Conservation (phyloP, 2,329 filamentous ascomycete genomes). For the Parastagonospora nodorum region DNA sequence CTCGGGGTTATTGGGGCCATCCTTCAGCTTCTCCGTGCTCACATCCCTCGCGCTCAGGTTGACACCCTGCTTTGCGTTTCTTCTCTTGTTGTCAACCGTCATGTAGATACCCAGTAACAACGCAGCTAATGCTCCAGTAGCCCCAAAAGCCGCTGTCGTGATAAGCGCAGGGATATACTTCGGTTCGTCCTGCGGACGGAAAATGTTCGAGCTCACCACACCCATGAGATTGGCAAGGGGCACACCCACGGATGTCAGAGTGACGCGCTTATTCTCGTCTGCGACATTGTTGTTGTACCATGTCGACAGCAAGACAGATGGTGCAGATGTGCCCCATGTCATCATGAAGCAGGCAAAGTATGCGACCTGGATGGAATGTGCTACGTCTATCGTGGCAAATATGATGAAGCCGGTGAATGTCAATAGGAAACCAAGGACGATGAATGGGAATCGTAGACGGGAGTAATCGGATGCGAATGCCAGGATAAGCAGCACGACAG, state of each 20-base stretch:
- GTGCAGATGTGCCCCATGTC: conserved; percentile 78
- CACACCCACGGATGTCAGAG: conserved; percentile 73
- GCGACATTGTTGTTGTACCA: conserved; percentile 87
- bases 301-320: conserved; percentile 69
- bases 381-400: conserved; percentile 71
- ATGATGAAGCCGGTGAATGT: conserved; percentile 81
- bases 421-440: conserved; percentile 73
- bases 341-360: conserved; percentile 83
- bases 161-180: conserved; percentile 70
- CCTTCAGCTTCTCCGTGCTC: conserved; percentile 51
- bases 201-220: conserved; percentile 71
- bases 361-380: conserved; percentile 65
- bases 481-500: conserved; percentile 72
- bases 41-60: conserved; percentile 59
- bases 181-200: conserved; percentile 65
- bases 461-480: conserved; percentile 72
- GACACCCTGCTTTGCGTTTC: conserved; percentile 62
- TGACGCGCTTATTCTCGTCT: conserved; percentile 72
- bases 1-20: conserved; percentile 50
- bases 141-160: conserved; percentile 69
- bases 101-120: conserved; percentile 65
- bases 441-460: conserved; percentile 73
- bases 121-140: conserved; percentile 61
- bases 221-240: conserved; percentile 80
- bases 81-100: conserved; percentile 66